Percentiles rank a stretch among this genome's conserved stretches.
phyloP scores from a whole-genome alignment of 352 stramenopile genomes.

The Blastocystis sp. region DNA sequence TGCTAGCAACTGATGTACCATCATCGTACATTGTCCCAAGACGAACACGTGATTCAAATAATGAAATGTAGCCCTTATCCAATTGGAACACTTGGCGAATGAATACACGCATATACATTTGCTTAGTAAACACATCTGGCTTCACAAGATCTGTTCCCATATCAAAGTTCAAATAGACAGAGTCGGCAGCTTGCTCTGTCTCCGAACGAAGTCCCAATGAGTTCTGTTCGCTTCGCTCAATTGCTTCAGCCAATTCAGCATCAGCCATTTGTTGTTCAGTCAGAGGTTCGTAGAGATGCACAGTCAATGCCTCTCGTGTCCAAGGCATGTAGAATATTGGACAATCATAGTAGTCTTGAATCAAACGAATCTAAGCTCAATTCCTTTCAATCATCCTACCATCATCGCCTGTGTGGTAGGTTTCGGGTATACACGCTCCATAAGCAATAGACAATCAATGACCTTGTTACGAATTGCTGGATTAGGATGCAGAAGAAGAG shows the following conservation, averaged over 20 bases:
- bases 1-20: background rate
- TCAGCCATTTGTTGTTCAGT: slow-evolving; percentile 17
- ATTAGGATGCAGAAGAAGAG: slow-evolving; percentile 29
- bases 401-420: slow-evolving; percentile 50
- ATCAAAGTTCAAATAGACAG: slow-evolving; percentile 25
- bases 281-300: slow-evolving; percentile 25
- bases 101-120: slow-evolving; percentile 58
- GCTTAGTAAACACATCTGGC: slow-evolving; percentile 43
- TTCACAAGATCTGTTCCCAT: slow-evolving; percentile 50
- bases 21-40: slow-evolving; percentile 1
- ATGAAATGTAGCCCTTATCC: background rate
- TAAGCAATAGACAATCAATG: slow-evolving; percentile 34
- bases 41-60: background rate
- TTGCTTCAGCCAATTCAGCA: background rate
- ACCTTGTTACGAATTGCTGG: slow-evolving; percentile 35
- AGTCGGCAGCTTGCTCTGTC: background rate
- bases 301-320: slow-evolving; percentile 34
- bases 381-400: background rate
- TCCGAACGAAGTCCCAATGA: background rate
- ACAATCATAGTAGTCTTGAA: slow-evolving; percentile 52
- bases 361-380: background rate
- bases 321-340: slow-evolving; percentile 48
- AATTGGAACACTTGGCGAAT: slow-evolving; percentile 14
- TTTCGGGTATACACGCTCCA: slow-evolving; percentile 51
- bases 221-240: slow-evolving; percentile 10